These are phyloP conservation scores for Dunaliella primolecta DNA, from an alignment of 139 green algal genomes.

Conservation along the genomic window DNA sequence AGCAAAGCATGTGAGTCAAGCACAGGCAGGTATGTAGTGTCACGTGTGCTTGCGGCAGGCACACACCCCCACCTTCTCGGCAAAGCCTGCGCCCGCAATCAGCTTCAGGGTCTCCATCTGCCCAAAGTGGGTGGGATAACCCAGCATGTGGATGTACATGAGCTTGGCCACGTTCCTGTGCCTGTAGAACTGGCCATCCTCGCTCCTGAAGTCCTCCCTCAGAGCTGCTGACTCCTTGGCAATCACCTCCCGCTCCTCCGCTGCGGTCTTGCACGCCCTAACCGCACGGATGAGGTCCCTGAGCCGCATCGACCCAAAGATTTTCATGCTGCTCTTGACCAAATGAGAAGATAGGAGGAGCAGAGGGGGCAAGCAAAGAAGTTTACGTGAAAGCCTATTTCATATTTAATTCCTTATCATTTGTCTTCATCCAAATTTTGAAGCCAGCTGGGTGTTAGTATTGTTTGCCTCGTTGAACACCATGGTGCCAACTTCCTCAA, in stretches of 20 bases:
- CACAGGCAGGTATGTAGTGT: too few relatives aligned
- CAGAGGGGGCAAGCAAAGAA: too few relatives aligned
- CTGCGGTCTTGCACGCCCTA: constrained; percentile 88
- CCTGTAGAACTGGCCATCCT: constrained; percentile 57
- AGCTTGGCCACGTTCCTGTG: constrained; percentile 98
- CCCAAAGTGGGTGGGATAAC: constrained; percentile 98
- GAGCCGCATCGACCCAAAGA: constrained; percentile 12
- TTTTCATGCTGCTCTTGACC: too few relatives aligned
- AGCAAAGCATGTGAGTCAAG: too few relatives aligned
- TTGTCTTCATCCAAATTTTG: not conserved
- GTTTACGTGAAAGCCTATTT: too few relatives aligned
- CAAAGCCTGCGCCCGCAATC: constrained; percentile 77
- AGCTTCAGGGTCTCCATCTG: constrained; percentile 99
- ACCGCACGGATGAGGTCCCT: constrained; percentile 89
- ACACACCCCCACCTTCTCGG: constrained; percentile 84
- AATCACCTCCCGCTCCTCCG: constrained; percentile 93
- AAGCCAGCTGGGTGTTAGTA: not conserved
- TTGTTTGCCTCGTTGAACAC: not conserved
- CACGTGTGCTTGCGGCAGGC: too few relatives aligned
- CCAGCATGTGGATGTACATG: constrained; percentile 99
- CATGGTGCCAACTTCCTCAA: not conserved
- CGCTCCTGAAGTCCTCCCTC: constrained; percentile 80
- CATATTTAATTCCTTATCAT: not conserved
- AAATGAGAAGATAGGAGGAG: too few relatives aligned
- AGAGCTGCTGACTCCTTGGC: constrained; percentile 93